Conservation (phyloP, 1,139 yeast genomes). For the Pneumocystis canis region DNA sequence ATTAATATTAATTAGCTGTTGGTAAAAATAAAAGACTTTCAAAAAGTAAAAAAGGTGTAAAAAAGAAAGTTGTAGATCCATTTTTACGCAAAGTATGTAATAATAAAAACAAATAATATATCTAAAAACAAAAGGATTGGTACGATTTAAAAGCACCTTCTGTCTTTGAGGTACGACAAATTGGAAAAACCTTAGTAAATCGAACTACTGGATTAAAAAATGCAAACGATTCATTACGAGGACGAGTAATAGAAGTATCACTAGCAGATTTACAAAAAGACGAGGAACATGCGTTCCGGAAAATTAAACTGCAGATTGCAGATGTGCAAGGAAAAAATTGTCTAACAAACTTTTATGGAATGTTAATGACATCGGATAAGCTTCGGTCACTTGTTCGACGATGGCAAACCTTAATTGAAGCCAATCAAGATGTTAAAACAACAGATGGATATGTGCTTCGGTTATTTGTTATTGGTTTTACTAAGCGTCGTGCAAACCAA, state of each 20-base stretch:
- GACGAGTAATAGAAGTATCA: slow-evolving; percentile 76
- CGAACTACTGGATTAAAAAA: slow-evolving; percentile 84
- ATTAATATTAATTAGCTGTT: slow-evolving; percentile 46
- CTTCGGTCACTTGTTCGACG: slow-evolving; percentile 81
- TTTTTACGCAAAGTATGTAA: slow-evolving; percentile 68
- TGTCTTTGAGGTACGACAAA: slow-evolving; percentile 84
- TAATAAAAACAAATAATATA: not conserved
- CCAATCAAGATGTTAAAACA: slow-evolving; percentile 83
- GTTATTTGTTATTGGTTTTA: slow-evolving; percentile 81
- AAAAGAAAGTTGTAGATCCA: slow-evolving; percentile 93
- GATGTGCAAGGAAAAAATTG: slow-evolving; percentile 88
- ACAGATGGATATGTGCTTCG: slow-evolving; percentile 81
- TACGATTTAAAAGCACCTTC: slow-evolving; percentile 90
- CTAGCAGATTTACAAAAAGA: slow-evolving; percentile 85
- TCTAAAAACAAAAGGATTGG: slow-evolving; percentile 31
- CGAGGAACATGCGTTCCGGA: slow-evolving; percentile 85
- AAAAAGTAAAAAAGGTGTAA: slow-evolving; percentile 90
- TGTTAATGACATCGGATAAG: slow-evolving; percentile 84
- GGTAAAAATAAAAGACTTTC: slow-evolving; percentile 94
- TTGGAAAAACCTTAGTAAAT: slow-evolving; percentile 89
- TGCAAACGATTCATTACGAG: slow-evolving; percentile 84
- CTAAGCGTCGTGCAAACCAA: slow-evolving; percentile 81
- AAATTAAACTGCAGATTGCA: slow-evolving; percentile 77
- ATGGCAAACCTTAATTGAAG: slow-evolving; percentile 88
- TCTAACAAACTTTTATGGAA: slow-evolving; percentile 89